Percentiles rank a stretch among this genome's conserved stretches.
phyloP scores from a whole-genome alignment of 805 yeast genomes.

The Candida lessepsii region DNA sequence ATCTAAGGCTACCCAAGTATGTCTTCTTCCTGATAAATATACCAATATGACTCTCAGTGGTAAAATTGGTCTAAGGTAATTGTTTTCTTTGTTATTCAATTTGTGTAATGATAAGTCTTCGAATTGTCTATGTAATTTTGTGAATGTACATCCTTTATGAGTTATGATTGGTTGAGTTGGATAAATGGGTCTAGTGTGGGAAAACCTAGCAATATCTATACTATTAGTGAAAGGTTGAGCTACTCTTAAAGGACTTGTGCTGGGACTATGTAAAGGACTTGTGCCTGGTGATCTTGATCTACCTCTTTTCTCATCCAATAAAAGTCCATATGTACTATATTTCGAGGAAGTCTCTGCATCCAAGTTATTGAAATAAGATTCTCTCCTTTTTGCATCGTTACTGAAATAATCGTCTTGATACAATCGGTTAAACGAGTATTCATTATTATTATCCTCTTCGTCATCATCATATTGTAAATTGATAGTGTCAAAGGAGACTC shows the following conservation, averaged over 20 bases:
- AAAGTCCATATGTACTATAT: background rate
- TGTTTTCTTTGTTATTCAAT: conserved; percentile 20
- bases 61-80: conserved; percentile 33
- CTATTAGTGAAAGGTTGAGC: conserved; percentile 17
- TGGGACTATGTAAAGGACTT: conserved; percentile 18
- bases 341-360: conserved; percentile 12
- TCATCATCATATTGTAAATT: conserved; percentile 31
- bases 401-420: conserved; percentile 2
- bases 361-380: conserved; percentile 8
- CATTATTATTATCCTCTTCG: conserved; percentile 20
- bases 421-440: conserved; percentile 5
- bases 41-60: conserved; percentile 58
- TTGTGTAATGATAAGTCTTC: conserved; percentile 46
- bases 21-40: conserved; percentile 67
- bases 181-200: conserved; percentile 19
- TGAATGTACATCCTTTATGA: conserved; percentile 41
- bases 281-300: conserved; percentile 13
- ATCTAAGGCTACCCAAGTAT: conserved; percentile 82
- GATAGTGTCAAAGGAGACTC: conserved; percentile 58
- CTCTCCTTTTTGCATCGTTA: conserved; percentile 16
- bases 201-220: conserved; percentile 14
- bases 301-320: conserved; percentile 12
- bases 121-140: conserved; percentile 47
- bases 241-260: conserved; percentile 20
- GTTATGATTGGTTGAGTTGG: conserved; percentile 43